Evolutionary conservation across 108 stramenopile species (phyloP), one percentile per base, ranked within the genome.

Genomic region (Cyclotella baltica): DNA sequence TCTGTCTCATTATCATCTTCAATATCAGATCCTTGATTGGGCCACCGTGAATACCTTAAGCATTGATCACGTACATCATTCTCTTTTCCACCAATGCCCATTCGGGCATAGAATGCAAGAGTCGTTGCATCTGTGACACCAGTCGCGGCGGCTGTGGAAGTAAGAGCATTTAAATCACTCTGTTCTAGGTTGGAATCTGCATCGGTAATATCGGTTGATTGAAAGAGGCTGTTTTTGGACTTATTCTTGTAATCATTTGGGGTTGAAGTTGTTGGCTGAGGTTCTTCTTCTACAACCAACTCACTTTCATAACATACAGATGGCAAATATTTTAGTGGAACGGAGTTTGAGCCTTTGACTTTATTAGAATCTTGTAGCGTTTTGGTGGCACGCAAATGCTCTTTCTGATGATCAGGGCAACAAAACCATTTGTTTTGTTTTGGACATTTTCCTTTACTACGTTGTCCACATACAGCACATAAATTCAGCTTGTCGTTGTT

Each of bases 251-350:
- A 37, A 23, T 74, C 73, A 62, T 75, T 72, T 43, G 57, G 62
- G 29, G 43, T 23, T n/a, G 19, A 2, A 33, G 63, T 8, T 34
- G 13, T 18, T 36, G 22, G 68, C 10, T 43, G 18, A 1, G 91
- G 90, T 63, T 96, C 92, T 65, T 96, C 95, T 72, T 93, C 95
- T 36, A 93, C 95, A 18, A 88, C 91, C 25, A 96, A 62, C 82
- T 96, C 92, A 23, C 88, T 84, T 70, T 89, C 85, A 37, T 79
- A 58, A 52, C 70, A 92, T 4, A 96, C 85, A 15, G 91, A 92
- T n/a, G 89, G 93, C 18, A 90, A 56, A 52, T 84, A 85, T 18
- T 71, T 77, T 48, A 65, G 38, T 16, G 70, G 35, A 48, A 70
- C 71, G 16, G 34, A 27, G 15, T 59, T 37, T 43, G 75, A 0